A percentile compares a stretch with the other conserved stretches of the same genome.
These are phyloP conservation scores for Thelonectria blattea DNA, from an alignment of 2,329 filamentous ascomycete genomes.

Conservation along the genomic window DNA sequence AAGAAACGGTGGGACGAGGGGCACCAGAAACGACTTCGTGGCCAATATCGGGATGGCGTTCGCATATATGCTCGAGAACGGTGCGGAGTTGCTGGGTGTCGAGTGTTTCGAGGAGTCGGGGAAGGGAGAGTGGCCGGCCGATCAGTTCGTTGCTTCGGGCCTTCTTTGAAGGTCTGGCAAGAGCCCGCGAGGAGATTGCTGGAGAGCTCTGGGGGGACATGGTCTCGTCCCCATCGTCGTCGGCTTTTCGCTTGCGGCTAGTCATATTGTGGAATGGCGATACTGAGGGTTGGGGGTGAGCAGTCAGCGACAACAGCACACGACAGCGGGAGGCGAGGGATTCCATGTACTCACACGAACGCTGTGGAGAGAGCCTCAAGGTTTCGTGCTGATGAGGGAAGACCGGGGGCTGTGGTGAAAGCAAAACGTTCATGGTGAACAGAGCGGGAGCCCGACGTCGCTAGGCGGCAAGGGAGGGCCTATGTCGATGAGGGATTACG, in stretches of 20 bases:
- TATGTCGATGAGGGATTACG: constrained; percentile 24
- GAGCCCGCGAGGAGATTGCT: constrained; percentile 70
- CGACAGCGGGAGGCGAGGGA: neutral
- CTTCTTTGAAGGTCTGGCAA: constrained; percentile 71
- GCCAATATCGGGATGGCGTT: constrained; percentile 84
- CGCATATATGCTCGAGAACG: constrained; percentile 89
- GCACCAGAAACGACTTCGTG: constrained; percentile 84
- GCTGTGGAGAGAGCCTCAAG: constrained; percentile 59
- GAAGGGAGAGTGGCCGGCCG: constrained; percentile 61
- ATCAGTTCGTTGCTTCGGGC: constrained; percentile 67
- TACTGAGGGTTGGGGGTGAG: constrained; percentile 40
- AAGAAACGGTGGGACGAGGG: constrained; percentile 83
- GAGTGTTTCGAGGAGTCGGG: constrained; percentile 90
- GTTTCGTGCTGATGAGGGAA: constrained; percentile 66
- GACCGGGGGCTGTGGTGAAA: constrained; percentile 64
- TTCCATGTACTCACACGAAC: constrained; percentile 56
- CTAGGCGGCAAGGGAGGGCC: constrained; percentile 12
- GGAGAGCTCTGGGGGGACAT: constrained; percentile 86
- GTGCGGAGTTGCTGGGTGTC: constrained; percentile 83
- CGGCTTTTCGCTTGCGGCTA: constrained; percentile 84
- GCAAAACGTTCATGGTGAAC: constrained; percentile 65
- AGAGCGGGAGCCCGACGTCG: constrained; percentile 9
- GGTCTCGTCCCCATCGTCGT: constrained; percentile 82
- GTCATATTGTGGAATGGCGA: constrained; percentile 60
- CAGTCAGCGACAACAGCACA: constrained; percentile 15